Percentiles rank a stretch among this genome's conserved stretches.
phyloP scores from a whole-genome alignment of 208 protist genomes.

The Willaertia magna region DNA sequence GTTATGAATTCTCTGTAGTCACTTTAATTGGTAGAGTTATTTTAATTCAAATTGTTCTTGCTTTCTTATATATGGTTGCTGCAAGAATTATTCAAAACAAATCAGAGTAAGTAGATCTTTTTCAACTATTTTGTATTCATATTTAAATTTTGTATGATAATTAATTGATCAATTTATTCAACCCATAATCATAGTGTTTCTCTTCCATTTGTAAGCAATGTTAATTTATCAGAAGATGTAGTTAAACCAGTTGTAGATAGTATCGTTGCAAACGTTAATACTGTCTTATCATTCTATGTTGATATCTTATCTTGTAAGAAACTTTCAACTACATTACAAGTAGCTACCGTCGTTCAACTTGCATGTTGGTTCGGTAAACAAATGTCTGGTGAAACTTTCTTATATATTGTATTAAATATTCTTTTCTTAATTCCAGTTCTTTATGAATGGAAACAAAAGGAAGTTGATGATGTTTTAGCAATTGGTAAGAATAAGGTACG shows the following conservation, averaged over 20 bases:
- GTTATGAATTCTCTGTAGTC: not conserved
- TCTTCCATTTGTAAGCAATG: not conserved
- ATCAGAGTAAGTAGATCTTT: not conserved
- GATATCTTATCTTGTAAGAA: not conserved
- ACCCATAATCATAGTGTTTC: not conserved
- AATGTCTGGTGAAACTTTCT: not conserved
- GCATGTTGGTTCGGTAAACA: not conserved
- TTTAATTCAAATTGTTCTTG: not conserved
- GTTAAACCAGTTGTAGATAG: not conserved
- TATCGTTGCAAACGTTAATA: not conserved
- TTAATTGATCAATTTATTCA: not conserved
- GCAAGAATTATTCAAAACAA: not conserved
- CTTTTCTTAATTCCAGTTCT: not conserved
- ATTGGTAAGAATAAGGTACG: not conserved
- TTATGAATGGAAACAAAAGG: conserved; percentile 1
- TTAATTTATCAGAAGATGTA: not conserved
- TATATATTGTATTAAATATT: not conserved
- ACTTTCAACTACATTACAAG: not conserved
- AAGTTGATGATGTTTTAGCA: not conserved
- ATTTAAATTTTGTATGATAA: not conserved
- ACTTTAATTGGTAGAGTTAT: not conserved
- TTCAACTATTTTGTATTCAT: not conserved
- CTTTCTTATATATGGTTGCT: not conserved
- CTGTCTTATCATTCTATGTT: not conserved
- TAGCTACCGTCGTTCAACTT: not conserved